Evolutionary conservation across 345 rosid genomes (phyloP), one percentile per base, ranked within the genome.

Genomic region (Capsella bursapastoris): DNA sequence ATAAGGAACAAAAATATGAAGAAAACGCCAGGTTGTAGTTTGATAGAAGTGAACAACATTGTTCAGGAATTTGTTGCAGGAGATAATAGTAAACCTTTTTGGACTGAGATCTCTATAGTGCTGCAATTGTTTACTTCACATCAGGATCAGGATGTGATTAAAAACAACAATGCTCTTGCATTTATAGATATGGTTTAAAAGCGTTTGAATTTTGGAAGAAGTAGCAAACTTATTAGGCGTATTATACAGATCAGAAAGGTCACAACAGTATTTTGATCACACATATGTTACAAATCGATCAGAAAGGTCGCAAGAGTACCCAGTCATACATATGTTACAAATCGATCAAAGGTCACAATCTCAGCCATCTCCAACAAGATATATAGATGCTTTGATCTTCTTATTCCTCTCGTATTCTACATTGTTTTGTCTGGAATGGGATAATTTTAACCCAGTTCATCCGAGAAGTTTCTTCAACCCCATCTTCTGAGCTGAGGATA

Each of bases 51-150:
- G 70, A 77, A 89, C 74, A 83, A 79, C 25, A 68, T 74, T 45
- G 91, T 85, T 57, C 73, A 84, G 8, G 91, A 86, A 41, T 86
- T 88, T 53, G 81, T 80, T 40, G 80, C 93, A 2, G 87, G 84
- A 9, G 86, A 85, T 25, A 40, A 64, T 31, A 70, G 85, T 7
- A 89, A 85, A 64, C 82, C 87, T 0, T 84, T 80, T 72, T 81
- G 84, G 49, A 34, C 62, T 12, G 81, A 85, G 28, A 76, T 83
- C 12, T 73, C 65, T 70, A 31, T 47, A 64, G 59, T 85, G 82
- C 68, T 85, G 59, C 81, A 78, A 67, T 6, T 86, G 73, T 72
- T 86, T 35, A 57, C 75, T 68, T 70, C 27, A 25, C 80, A 78
- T 56, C 75, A 64, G 52, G 55, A 72, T 40, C 65, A 11, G 38